Conservation (phyloP, 2,329 filamentous ascomycete genomes). For the Grosmannia clavigera region DNA sequence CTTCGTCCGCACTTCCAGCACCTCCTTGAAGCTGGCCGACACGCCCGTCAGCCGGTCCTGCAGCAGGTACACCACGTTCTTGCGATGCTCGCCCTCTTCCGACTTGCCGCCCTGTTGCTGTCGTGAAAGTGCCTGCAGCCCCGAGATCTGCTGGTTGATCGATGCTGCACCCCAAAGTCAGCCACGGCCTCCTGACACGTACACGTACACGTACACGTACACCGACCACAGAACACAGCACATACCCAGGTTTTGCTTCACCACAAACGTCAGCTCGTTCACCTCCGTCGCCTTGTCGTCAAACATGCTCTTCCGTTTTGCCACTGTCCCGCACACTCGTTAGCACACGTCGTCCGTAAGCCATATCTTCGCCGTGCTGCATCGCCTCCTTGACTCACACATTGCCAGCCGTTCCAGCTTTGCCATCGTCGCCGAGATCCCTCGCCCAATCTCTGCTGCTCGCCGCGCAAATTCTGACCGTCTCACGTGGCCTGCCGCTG, state of each 20-base stretch:
- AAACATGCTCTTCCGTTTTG: conserved; percentile 93
- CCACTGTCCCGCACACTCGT: conserved; percentile 31
- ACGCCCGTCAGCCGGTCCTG: conserved; percentile 90
- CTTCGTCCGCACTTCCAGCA: conserved; percentile 89
- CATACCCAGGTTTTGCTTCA: conserved; percentile 12
- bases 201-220: not conserved
- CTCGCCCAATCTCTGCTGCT: conserved; percentile 82
- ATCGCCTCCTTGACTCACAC: conserved; percentile 1
- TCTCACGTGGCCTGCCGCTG: conserved; percentile 34
- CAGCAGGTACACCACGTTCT: conserved; percentile 86
- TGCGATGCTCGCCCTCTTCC: conserved; percentile 88
- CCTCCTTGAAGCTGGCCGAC: conserved; percentile 91
- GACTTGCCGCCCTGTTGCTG: conserved; percentile 62
- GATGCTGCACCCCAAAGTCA: conserved; percentile 20
- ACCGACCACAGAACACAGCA: too few relatives aligned
- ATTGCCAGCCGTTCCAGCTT: conserved; percentile 91
- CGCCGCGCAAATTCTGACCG: conserved; percentile 80
- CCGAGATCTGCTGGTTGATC: conserved; percentile 74
- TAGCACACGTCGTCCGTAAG: not conserved
- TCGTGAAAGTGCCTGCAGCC: conserved; percentile 64
- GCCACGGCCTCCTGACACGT: not conserved
- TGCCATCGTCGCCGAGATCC: conserved; percentile 83
- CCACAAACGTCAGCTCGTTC: conserved; percentile 84
- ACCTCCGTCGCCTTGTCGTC: conserved; percentile 96
- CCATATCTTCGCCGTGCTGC: not conserved